Evolutionary conservation across 1,139 yeast genomes (phyloP), one percentile per base, ranked within the genome.

Genomic region (Kurtzmaniella quercitrusa): DNA sequence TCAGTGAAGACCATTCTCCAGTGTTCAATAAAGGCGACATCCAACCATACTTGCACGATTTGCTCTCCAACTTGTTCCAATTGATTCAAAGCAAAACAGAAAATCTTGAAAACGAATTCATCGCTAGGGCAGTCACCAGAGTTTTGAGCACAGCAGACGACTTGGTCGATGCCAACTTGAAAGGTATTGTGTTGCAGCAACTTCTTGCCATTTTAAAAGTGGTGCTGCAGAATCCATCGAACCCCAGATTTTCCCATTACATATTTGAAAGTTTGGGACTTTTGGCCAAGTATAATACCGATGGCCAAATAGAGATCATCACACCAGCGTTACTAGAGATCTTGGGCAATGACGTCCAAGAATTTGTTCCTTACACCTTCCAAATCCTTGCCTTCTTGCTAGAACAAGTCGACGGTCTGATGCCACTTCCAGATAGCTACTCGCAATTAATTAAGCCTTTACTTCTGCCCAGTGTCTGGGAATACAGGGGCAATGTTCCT

Each of bases 401-500:
- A 44, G 95, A 88, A 53, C 69, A 70, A 27, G 77, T 77, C 48
- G 89, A 90, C 4, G 56, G 56, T 14, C 52, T 61, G 1, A 54
- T 58, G 7, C 64, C 73, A 5, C 69, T 93, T 31, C 93, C 96
- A 1, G 75, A 70, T 1, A 71, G 81, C 34, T 88, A 82, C 56
- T 76, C 73, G 46, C 81, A 79, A 45, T 70, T 94, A 44, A 74
- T 89, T 24, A 81, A 81, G 51, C 98, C 98, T 0, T 70, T 94
- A 34, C 71, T 94, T 59, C 79, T 96, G 2, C 98, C 98, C 15
- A 64, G 82, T 6, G 82, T 90, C 37, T 94, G 98, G 98, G 98
- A 93, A 60, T 80, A 80, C 47, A 77, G 82, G 53, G 98, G 98
- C 18, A 93, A 93, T 56, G 81, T 91, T 38, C 98, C 98, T 1